Evolutionary conservation across 1,139 yeast genomes (phyloP).

Genomic region (Yamadazyma diddensiae): DNA sequence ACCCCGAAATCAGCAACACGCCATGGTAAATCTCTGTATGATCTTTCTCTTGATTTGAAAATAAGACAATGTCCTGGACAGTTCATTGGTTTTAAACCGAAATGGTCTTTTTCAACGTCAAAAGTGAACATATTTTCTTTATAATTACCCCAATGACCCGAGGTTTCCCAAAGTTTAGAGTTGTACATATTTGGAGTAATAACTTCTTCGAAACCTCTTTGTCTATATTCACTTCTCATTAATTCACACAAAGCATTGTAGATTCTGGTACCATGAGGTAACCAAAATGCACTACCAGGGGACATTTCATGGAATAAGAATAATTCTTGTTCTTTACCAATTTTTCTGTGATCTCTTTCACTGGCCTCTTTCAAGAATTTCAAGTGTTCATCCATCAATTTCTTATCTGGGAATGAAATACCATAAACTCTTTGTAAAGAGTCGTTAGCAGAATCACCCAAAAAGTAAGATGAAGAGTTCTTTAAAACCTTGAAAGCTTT

Average conservation of each 20-base stretch:
- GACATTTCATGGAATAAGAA: conserved; percentile 94
- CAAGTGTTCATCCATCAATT: conserved; percentile 91
- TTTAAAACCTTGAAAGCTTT: conserved; percentile 93
- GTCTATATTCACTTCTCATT: conserved; percentile 77
- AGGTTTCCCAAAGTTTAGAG: conserved; percentile 92
- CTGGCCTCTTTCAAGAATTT: conserved; percentile 97
- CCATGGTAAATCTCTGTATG: conserved; percentile 93
- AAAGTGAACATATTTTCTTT: conserved; percentile 96
- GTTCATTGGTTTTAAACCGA: conserved; percentile 96
- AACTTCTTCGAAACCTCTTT: conserved; percentile 95
- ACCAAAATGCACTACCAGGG: conserved; percentile 97
- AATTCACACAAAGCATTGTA: conserved; percentile 80
- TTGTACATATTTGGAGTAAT: conserved; percentile 98
- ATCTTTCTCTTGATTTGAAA: conserved; percentile 83
- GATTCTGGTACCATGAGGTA: conserved; percentile 97
- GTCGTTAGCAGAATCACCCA: conserved; percentile 91
- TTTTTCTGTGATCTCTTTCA: conserved; percentile 93
- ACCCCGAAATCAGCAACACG: conserved; percentile 97
- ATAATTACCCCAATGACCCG: conserved; percentile 98
- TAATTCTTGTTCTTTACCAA: conserved; percentile 95
- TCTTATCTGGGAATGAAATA: conserved; percentile 98
- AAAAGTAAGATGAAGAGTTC: conserved; percentile 94
- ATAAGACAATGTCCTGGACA: conserved; percentile 97
- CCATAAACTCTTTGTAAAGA: conserved; percentile 98
- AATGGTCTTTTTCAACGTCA: conserved; percentile 87